A percentile compares a stretch with the other conserved stretches of the same genome.
phyloP scores from a whole-genome alignment of 441 rosid species.

The Populus hybrid region DNA sequence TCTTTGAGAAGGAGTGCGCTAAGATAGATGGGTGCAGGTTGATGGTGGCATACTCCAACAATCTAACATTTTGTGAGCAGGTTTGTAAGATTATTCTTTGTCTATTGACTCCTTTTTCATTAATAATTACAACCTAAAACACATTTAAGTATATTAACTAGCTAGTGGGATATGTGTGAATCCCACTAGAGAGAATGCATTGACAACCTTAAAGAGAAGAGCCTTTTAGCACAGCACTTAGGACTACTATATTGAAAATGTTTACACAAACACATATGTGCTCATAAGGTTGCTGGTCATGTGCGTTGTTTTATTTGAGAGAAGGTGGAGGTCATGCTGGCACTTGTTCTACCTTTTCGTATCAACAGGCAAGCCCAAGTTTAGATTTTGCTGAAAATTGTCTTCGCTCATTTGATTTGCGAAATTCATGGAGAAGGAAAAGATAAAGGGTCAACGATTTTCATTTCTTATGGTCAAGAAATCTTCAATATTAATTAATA shows the following conservation, averaged over 20 bases:
- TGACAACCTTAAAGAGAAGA: background rate
- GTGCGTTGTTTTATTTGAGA: too few species aligned
- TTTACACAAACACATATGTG: background rate
- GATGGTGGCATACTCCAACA: constrained; percentile 52
- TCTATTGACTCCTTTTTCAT: background rate
- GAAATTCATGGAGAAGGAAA: background rate
- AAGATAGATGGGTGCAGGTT: constrained; percentile 51
- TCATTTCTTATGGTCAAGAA: background rate
- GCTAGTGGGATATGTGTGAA: background rate
- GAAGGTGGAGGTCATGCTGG: too few species aligned
- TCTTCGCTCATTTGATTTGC: background rate
- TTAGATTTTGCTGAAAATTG: background rate
- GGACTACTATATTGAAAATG: background rate
- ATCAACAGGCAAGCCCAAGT: background rate
- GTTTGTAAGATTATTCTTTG: constrained; percentile 22
- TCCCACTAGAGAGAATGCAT: background rate
- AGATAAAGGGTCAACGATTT: background rate
- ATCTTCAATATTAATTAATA: too few species aligned
- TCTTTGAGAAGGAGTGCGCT: constrained; percentile 53
- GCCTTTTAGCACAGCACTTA: background rate
- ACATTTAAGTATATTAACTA: background rate
- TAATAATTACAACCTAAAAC: background rate
- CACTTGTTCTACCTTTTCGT: too few species aligned
- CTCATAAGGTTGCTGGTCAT: background rate
- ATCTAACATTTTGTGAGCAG: constrained; percentile 69